Base-by-base conservation (phyloP, 2,329 filamentous ascomycete species). In the Bipolaris zeicola region DNA sequence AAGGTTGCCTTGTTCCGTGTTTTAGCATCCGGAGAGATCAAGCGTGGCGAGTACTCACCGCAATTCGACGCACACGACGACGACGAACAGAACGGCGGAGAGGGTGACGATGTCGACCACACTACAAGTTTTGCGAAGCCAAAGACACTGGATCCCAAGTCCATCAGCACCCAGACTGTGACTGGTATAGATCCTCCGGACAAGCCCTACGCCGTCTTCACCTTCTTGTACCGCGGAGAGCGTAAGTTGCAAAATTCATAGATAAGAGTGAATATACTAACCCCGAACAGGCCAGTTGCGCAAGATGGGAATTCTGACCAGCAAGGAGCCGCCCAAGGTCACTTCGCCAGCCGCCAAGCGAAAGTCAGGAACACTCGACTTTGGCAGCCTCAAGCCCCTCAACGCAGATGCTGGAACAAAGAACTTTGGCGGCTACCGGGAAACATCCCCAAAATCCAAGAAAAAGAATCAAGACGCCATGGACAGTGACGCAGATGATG, bases 81-180 rank as follows among this genome's bases (percentile, higher is more conserved):
- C 61, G 93, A 96, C 60, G 92, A 96, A 75, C 82, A 84, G 55
- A 81, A 81, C 38, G 79, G 78, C 26, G 84, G 81, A 48, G 86
- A 82, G 26, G 86, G 90, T 58, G 90, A 93, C 67, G 92, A 96
- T 70, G 86, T 97, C 54, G 95, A 98, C 77, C 95, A 99, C 75
- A 98, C 95, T 1, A 98, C 95, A 6, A 96, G 93, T 73, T 98
- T 98, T 77, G 94, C 94, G 8, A 96, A 97, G 79, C 94, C 93
- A 13, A 98, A 97, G 82, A 90, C 92, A 1, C 83, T 97, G 50
- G 96, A 98, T 78, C 94, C 94, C 0, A 97, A 97, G 79, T 92
- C 92, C 2, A 99, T 99, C 72, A 98, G 93, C 72, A 99, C 95
- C 2, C 95, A 99, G 78, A 99, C 95, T 0, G 95, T 99, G n/a